These are phyloP conservation scores for Lepidium campestre DNA, from an alignment of 441 rosid species.

Conservation along the genomic window DNA sequence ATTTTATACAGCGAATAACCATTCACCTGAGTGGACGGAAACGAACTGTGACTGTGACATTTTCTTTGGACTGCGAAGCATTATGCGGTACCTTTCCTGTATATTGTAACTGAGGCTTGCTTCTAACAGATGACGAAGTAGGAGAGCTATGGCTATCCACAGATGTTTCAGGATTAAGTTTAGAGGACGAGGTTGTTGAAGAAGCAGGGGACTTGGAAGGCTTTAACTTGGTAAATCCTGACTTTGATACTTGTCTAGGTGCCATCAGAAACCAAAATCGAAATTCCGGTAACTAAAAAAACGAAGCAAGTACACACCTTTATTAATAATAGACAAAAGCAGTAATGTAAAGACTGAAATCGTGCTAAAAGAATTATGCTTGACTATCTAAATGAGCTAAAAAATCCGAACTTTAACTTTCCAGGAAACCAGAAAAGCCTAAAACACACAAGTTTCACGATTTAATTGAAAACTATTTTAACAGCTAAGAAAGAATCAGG, in stretches of 20 bases:
- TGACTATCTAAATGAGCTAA: background rate
- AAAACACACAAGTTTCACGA: background rate
- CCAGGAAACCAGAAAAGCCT: background rate
- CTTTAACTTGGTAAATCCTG: constrained; percentile 37
- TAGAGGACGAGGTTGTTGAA: constrained; percentile 79
- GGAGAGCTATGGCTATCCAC: constrained; percentile 80
- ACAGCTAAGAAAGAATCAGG: too few relatives aligned
- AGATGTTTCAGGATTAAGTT: constrained; percentile 59
- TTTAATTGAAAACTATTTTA: too few relatives aligned
- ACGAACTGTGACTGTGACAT: constrained; percentile 94
- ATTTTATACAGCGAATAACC: too few relatives aligned
- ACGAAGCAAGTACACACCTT: background rate
- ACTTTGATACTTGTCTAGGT: constrained; percentile 49
- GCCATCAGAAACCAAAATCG: constrained; percentile 51
- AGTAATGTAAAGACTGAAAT: background rate
- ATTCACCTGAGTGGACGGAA: constrained; percentile 99
- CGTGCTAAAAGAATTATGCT: background rate
- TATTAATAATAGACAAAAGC: background rate
- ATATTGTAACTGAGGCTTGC: constrained; percentile 53
- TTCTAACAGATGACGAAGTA: constrained; percentile 74
- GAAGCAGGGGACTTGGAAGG: constrained; percentile 64
- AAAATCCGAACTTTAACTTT: background rate
- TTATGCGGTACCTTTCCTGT: constrained; percentile 20
- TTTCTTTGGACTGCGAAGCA: constrained; percentile 68
- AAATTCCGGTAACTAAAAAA: constrained; percentile 7